Evolutionary conservation across 495 filamentous ascomycete species (phyloP).

Genomic region (Thermothielavioides terrestris): DNA sequence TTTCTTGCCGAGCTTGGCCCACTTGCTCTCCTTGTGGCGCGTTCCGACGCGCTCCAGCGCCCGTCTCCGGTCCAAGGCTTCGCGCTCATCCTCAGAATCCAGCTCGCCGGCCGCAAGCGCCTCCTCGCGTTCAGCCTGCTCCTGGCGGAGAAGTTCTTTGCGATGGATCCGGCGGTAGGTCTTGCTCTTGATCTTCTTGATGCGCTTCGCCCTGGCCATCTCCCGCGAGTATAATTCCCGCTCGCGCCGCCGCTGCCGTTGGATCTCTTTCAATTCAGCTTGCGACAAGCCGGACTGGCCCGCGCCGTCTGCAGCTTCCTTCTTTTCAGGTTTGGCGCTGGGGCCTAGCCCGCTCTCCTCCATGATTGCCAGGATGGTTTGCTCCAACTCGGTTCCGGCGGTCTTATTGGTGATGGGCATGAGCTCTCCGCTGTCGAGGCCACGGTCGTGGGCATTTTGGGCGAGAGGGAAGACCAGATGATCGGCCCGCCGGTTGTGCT

Average conservation of each 20-base stretch:
- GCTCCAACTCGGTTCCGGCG: slow-evolving; percentile 73
- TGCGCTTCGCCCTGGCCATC: slow-evolving; percentile 75
- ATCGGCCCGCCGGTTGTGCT: slow-evolving; percentile 83
- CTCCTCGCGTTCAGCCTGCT: slow-evolving; percentile 61
- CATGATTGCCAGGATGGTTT: slow-evolving; percentile 74
- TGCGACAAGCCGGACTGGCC: slow-evolving; percentile 60
- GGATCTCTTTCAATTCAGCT: slow-evolving; percentile 61
- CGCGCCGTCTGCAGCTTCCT: slow-evolving; percentile 56
- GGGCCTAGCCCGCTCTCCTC: slow-evolving; percentile 72
- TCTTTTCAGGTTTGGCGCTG: slow-evolving; percentile 33
- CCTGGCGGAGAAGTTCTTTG: slow-evolving; percentile 67
- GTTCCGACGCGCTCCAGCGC: slow-evolving; percentile 85
- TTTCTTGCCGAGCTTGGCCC: slow-evolving; percentile 83
- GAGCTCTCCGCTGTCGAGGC: slow-evolving; percentile 43
- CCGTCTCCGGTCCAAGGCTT: slow-evolving; percentile 66
- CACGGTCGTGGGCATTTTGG: slow-evolving; percentile 52
- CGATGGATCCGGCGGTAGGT: slow-evolving; percentile 85
- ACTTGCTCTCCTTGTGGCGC: slow-evolving; percentile 84
- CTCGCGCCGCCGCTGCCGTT: slow-evolving; percentile 66
- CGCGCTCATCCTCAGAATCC: slow-evolving; percentile 64
- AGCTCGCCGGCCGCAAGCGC: slow-evolving; percentile 57
- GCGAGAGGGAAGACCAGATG: slow-evolving; percentile 85
- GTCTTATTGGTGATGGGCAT: slow-evolving; percentile 45
- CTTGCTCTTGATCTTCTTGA: slow-evolving; percentile 98
- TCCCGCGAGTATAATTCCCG: slow-evolving; percentile 88